Base-by-base conservation (phyloP, 352 stramenopile genomes). In the Phytophthora cajani region DNA sequence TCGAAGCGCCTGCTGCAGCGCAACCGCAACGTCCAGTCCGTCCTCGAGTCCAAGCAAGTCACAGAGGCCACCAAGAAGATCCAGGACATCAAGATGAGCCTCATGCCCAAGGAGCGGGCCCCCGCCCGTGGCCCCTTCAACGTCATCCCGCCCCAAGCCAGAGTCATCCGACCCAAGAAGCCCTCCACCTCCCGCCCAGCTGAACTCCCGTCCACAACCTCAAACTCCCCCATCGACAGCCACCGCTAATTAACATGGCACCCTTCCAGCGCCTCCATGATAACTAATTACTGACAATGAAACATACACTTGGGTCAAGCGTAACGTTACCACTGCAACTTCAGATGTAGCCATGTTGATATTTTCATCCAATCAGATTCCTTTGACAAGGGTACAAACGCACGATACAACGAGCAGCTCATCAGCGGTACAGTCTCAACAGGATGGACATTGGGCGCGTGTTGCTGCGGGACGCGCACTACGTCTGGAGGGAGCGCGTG, bases 21-120 rank as follows among this genome's bases (percentile, higher is more conserved):
- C 70, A 99, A 99, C 76, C 90, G 91, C 58, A 99, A 98, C 73
- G 96, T 99, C 14, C 87, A 97, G 71, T 83, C 88, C 38, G 90
- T 98, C 27, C 81, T 98, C 16, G 95, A 98, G 73, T 96, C 87
- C 21, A 98, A 98, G 80, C 94, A 98, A 72, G 77, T 84, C 14
- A 60, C 74, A 14, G 87, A 95, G 49, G 83, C 87, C 16, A 93
- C 87, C 25, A 91, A 90, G 74, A 84, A 79, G 58, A 80, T 92
- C 23, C 87, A 93, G 52, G 81, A 93, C 61, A 93, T 93, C 72
- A 91, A 91, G 63, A 91, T 91, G 75, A 84, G 84, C 57, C 66
- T 95, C 16, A 73, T 91, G 68, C 86, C 87, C 17, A 92, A 88
- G 51, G 86, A 95, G 5, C 69, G 84, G 2, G 21, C 81, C 1